These are phyloP conservation scores for Kluyveromyces nonfermentans DNA, from an alignment of 805 yeast genomes.

Conservation along the genomic window DNA sequence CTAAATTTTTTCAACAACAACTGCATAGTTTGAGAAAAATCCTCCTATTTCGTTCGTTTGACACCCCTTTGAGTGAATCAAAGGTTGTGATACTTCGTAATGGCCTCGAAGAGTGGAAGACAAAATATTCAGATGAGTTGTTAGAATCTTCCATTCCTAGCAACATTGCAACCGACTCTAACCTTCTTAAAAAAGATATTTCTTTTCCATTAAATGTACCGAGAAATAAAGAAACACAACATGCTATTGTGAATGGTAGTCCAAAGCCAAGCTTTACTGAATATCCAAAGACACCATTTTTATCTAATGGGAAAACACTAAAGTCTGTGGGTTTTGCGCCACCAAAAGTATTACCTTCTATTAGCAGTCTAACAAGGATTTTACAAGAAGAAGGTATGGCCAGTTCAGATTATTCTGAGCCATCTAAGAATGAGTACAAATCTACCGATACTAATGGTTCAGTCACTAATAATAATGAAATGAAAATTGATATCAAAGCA, in stretches of 20 bases:
- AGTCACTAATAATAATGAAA: not conserved
- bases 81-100: constrained; percentile 16
- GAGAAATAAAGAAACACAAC: not conserved
- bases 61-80: constrained; percentile 16
- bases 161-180: not conserved
- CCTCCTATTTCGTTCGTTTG: constrained; percentile 21
- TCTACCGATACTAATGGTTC: not conserved
- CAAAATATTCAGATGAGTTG: not conserved
- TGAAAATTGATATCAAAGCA: constrained; percentile 9
- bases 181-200: not conserved
- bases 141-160: not conserved
- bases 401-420: not conserved
- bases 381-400: constrained; percentile 4
- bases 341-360: not conserved
- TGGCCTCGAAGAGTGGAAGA: constrained; percentile 21
- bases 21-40: constrained; percentile 17
- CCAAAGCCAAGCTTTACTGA: constrained; percentile 7
- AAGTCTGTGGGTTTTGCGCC: not conserved
- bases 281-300: constrained; percentile 23
- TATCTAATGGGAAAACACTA: not conserved
- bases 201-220: not conserved
- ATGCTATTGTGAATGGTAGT: not conserved
- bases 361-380: constrained; percentile 1
- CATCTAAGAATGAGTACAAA: not conserved
- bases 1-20: constrained; percentile 16